Evolutionary conservation across 768 basidiomycete species (phyloP).

Genomic region (Trametes elegans): DNA sequence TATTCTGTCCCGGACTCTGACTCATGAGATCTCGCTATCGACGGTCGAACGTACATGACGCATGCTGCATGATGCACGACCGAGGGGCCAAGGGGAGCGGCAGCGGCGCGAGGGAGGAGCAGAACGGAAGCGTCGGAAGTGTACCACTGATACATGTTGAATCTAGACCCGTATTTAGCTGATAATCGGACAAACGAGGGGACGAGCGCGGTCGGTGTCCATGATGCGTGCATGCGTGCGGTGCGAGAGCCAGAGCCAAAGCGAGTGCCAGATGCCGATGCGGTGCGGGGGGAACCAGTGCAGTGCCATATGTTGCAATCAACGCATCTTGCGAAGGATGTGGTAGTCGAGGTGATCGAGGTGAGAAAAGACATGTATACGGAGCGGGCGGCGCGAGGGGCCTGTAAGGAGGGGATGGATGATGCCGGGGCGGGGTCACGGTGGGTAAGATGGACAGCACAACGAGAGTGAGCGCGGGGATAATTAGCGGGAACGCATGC

Average conservation of each 20-base stretch:
- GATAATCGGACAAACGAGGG: constrained; percentile 22
- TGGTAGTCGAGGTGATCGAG: neutral
- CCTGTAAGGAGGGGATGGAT: constrained; percentile 14
- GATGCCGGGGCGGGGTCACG: constrained; percentile 1
- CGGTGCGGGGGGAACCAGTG: neutral
- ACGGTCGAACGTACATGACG: too few relatives aligned
- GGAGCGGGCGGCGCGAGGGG: too few relatives aligned
- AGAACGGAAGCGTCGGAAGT: constrained; percentile 8
- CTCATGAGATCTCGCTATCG: too few relatives aligned
- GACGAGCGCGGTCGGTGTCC: constrained; percentile 17
- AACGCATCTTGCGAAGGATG: constrained; percentile 7
- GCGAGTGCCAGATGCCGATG: constrained; percentile 6
- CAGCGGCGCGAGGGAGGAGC: neutral
- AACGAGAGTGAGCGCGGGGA: constrained; percentile 22
- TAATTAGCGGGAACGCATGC: constrained; percentile 24
- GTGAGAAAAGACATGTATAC: neutral
- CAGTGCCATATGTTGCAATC: neutral
- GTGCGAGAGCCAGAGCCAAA: neutral
- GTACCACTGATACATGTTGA: constrained; percentile 34
- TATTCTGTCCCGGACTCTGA: too few relatives aligned
- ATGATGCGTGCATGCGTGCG: constrained; percentile 1
- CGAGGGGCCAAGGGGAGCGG: too few relatives aligned
- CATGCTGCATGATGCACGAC: too few relatives aligned
- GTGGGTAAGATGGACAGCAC: constrained; percentile 23
- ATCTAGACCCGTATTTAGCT: constrained; percentile 29